Evolutionary conservation across 768 basidiomycete species (phyloP).

Genomic region (Cyclocybe aegerita): DNA sequence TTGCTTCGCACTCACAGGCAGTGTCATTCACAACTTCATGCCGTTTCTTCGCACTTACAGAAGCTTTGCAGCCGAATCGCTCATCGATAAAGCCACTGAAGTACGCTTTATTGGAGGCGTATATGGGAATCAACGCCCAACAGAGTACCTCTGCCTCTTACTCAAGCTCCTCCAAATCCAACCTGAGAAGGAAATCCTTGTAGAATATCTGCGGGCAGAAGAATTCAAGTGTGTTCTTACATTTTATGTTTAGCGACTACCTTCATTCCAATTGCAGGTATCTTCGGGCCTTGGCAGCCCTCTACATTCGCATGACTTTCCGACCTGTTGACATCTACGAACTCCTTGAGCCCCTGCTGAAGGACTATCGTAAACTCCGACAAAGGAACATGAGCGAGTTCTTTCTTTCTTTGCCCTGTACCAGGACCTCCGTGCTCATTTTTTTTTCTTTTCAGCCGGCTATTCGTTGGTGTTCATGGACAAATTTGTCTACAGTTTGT

Average conservation of each 20-base stretch:
- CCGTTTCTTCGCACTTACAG: background rate
- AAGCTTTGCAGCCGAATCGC: conserved; percentile 66
- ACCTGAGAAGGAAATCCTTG: conserved; percentile 94
- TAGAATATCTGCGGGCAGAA: conserved; percentile 94
- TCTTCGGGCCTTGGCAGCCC: conserved; percentile 85
- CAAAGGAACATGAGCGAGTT: conserved; percentile 73
- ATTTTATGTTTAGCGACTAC: conserved; percentile 2
- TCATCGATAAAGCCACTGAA: conserved; percentile 92
- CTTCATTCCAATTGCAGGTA: conserved; percentile 54
- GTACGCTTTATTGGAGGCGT: conserved; percentile 87
- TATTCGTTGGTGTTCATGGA: conserved; percentile 88
- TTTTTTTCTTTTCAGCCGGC: conserved; percentile 57
- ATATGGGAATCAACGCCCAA: conserved; percentile 92
- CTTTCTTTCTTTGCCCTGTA: background rate
- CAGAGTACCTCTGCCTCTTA: conserved; percentile 89
- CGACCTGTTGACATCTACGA: conserved; percentile 89
- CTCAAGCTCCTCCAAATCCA: conserved; percentile 96
- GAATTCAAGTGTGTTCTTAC: conserved; percentile 88
- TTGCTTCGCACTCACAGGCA: conserved; percentile 92
- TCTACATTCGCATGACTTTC: conserved; percentile 97
- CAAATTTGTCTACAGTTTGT: conserved; percentile 82
- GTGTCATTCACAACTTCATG: conserved; percentile 11
- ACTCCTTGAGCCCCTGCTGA: conserved; percentile 88
- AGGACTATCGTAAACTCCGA: conserved; percentile 90
- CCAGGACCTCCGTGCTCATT: background rate